Percentiles rank a stretch among this genome's conserved stretches.
These are phyloP conservation scores for Grosmannia penicillata DNA, from an alignment of 2,329 filamentous ascomycete genomes.

Conservation along the genomic window DNA sequence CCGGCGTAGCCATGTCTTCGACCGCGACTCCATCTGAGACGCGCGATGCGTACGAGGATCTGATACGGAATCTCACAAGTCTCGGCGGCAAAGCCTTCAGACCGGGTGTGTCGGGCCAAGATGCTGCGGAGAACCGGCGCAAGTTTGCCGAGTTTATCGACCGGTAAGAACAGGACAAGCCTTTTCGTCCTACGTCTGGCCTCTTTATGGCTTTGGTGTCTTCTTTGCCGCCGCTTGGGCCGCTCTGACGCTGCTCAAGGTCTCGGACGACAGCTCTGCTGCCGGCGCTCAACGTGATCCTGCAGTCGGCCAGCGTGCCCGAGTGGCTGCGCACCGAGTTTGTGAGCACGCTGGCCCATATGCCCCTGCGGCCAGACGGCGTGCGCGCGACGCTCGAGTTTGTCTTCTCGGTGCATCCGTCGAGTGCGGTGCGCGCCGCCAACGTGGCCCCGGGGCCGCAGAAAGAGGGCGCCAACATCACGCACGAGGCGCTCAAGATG, in stretches of 20 bases:
- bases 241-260: conserved; percentile 8
- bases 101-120: too few species aligned
- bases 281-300: conserved; percentile 45
- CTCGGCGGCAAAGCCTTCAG: too few species aligned
- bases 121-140: too few species aligned
- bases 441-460: conserved; percentile 28
- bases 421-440: conserved; percentile 24
- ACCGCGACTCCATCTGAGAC: too few species aligned
- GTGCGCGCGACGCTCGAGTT: conserved; percentile 57
- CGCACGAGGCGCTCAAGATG: conserved; percentile 51
- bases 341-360: conserved; percentile 38
- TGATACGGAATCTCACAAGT: too few species aligned
- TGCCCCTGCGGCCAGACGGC: conserved; percentile 46
- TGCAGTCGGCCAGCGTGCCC: conserved; percentile 45
- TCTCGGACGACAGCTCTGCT: conserved; percentile 32
- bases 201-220: not conserved
- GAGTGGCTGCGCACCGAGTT: conserved; percentile 44
- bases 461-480: conserved; percentile 47
- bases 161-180: too few species aligned
- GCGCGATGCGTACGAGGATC: too few species aligned
- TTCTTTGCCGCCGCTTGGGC: not conserved
- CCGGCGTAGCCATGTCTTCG: too few species aligned
- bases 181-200: too few species aligned
- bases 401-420: conserved; percentile 52
- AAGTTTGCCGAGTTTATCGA: too few species aligned